A percentile compares a stretch with the other conserved stretches of the same genome.
These are phyloP conservation scores for Neonectria coccinea DNA, from an alignment of 2,329 filamentous ascomycete genomes.

Conservation along the genomic window DNA sequence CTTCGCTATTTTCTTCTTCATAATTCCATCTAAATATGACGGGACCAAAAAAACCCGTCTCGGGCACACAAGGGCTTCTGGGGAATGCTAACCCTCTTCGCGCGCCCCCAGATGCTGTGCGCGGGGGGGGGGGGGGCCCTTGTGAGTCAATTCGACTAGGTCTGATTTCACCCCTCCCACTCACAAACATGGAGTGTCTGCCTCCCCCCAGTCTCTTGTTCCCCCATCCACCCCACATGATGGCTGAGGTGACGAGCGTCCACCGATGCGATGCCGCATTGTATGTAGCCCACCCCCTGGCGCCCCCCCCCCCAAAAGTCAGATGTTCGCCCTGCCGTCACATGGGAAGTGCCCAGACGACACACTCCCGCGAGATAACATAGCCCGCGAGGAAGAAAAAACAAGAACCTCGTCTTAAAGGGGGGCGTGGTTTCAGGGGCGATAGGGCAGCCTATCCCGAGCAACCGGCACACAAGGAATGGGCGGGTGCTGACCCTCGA, in stretches of 20 bases:
- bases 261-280: slow-evolving; percentile 13
- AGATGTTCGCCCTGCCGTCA: slow-evolving; percentile 27
- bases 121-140: slow-evolving; percentile 2
- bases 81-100: slow-evolving; percentile 2
- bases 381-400: slow-evolving; percentile 3
- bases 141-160: slow-evolving; percentile 20
- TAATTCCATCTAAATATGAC: too few relatives aligned
- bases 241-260: slow-evolving; percentile 28
- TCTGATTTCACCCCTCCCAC: slow-evolving; percentile 16
- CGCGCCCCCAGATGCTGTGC: slow-evolving; percentile 12
- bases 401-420: not conserved
- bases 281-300: slow-evolving; percentile 16
- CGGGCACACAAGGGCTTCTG: not conserved
- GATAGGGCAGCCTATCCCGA: slow-evolving; percentile 1
- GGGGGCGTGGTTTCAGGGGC: not conserved
- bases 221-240: slow-evolving; percentile 25
- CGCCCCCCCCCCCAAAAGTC: slow-evolving; percentile 14
- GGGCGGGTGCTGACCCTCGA: not conserved
- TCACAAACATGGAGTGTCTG: slow-evolving; percentile 11
- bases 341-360: slow-evolving; percentile 22
- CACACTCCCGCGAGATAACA: slow-evolving; percentile 13
- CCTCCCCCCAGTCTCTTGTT: slow-evolving; percentile 4
- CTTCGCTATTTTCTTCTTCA: not conserved
- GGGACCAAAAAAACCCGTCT: not conserved
- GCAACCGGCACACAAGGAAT: not conserved